Conservation (phyloP, 345 rosid genomes). For the Aquilaria malaccensis region DNA sequence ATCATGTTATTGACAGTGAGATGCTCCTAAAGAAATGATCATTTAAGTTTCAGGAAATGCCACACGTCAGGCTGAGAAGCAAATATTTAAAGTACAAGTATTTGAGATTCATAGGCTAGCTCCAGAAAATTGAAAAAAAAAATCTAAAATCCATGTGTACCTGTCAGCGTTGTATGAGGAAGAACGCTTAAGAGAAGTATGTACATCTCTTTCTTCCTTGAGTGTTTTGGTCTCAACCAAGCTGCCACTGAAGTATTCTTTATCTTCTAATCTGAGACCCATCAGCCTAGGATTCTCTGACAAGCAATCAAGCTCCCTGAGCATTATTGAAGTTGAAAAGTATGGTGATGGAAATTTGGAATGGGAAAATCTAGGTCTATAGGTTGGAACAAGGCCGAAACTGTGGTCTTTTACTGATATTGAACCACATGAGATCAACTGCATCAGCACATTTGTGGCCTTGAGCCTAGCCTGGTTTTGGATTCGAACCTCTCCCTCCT, state of each 20-base stretch:
- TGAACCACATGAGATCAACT: constrained; percentile 92
- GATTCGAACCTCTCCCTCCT: constrained; percentile 69
- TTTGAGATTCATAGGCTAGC: too few relatives aligned
- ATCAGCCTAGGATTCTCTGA: constrained; percentile 74
- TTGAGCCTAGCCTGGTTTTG: constrained; percentile 55
- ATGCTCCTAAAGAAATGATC: too few relatives aligned
- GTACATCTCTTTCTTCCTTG: constrained; percentile 42
- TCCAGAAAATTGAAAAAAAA: too few relatives aligned
- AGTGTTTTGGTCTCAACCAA: constrained; percentile 67
- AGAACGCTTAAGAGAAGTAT: constrained; percentile 67
- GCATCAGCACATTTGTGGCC: constrained; percentile 78
- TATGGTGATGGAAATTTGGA: constrained; percentile 65
- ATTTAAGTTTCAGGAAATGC: too few relatives aligned
- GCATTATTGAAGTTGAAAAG: constrained; percentile 58
- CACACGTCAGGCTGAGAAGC: too few relatives aligned
- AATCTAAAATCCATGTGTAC: constrained; percentile 26
- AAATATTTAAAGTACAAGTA: too few relatives aligned
- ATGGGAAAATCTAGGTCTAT: constrained; percentile 63
- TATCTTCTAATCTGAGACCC: constrained; percentile 70
- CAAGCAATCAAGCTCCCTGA: constrained; percentile 78
- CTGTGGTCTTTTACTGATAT: constrained; percentile 88
- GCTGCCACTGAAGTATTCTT: constrained; percentile 93
- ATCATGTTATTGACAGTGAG: too few relatives aligned
- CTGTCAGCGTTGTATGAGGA: constrained; percentile 95
- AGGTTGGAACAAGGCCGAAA: constrained; percentile 79